Evolutionary conservation across 2,329 filamentous ascomycete species (phyloP).

Genomic region (Botrytis paeoniae): DNA sequence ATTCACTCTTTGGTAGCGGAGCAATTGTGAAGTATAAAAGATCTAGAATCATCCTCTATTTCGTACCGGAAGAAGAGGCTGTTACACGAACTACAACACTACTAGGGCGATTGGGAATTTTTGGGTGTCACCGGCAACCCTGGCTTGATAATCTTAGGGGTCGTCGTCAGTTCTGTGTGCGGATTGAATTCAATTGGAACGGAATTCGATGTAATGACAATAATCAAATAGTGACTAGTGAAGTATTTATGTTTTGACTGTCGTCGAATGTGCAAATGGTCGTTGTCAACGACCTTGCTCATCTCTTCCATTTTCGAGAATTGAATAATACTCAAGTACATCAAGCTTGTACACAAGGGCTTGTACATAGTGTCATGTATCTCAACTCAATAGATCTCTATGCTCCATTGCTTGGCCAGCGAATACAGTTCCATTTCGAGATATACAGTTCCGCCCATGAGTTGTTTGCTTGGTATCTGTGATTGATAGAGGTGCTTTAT

Average conservation of each 20-base stretch:
- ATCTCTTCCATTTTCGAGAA: neutral
- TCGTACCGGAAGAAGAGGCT: neutral
- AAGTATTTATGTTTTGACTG: neutral
- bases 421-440: neutral
- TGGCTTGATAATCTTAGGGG: neutral
- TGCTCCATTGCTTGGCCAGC: no score
- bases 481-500: neutral
- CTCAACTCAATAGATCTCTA: no score
- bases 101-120: neutral
- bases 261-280: neutral
- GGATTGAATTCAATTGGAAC: neutral
- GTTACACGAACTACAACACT: rapidly evolving
- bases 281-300: neutral
- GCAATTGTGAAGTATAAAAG: neutral
- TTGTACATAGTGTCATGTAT: neutral
- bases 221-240: neutral
- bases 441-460: neutral
- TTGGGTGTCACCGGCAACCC: rapidly evolving
- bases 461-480: neutral
- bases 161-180: neutral
- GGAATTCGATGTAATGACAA: neutral
- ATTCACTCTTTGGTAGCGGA: neutral
- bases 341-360: neutral
- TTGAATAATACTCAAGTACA: rapidly evolving
- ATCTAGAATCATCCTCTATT: neutral